Evolutionary conservation across 768 basidiomycete species (phyloP), one percentile per base, ranked within the genome.

Genomic region (Piloderma croceum): DNA sequence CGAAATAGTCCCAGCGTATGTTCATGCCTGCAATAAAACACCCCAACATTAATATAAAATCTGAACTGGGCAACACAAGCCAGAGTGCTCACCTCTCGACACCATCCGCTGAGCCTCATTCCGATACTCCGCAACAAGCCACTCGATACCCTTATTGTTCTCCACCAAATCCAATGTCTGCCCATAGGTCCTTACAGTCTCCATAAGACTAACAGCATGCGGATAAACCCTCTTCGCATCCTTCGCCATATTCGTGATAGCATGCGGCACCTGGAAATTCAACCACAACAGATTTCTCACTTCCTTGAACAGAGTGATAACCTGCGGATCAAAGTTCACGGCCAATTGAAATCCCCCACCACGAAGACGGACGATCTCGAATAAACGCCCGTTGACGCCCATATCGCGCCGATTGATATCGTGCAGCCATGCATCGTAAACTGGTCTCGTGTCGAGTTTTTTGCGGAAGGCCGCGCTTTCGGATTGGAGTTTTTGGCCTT

Each of bases 191-290:
- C 93, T 71, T n/a, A 98, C 91, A 0, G 92, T 94, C 70, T 99
- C 96, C 94, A 98, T 98, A 61, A 91, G 63, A 54, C 89, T 91
- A 49, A 98, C 94, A 3, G 96, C 96, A 68, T 97, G 92, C 0
- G 93, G 93, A 59, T 99, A 99, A 45, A 98, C 93, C 51, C 91
- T 70, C 71, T 96, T 97, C 45, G 96, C 96, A 51, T 99, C 94
- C 69, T 97, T 99, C 24, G 96, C 96, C 79, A 96, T 86, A 59
- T 93, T 96, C 52, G 83, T 84, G 47, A 89, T 90, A 38, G 86
- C 81, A 66, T 97, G 91, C 18, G 92, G 94, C 2, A 98, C 92
- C 56, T 86, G 83, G 66, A 94, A 98, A 45, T 87, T 87, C 46
- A 98, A 73, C 94, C 94, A 98, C 23, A 96, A 74, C 49, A 98